These are phyloP conservation scores for Tolypocladium endophyticum DNA, from an alignment of 2,329 filamentous ascomycete genomes.

Conservation along the genomic window DNA sequence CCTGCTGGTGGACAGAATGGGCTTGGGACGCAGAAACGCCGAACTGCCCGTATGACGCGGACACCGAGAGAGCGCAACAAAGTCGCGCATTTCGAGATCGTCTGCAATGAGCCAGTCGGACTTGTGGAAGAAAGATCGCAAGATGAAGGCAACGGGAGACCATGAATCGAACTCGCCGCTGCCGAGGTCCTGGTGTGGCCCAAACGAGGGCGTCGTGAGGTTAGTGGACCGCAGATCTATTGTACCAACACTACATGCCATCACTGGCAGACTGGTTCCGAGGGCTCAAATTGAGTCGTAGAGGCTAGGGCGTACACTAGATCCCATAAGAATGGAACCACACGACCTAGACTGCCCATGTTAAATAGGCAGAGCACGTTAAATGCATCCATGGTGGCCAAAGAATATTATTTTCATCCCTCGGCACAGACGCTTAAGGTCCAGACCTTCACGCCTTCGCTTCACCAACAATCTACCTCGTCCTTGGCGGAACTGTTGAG, in stretches of 20 bases:
- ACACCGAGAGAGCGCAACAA: background rate
- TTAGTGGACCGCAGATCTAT: background rate
- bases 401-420: background rate
- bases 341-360: conserved; percentile 13
- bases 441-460: conserved; percentile 2
- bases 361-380: conserved; percentile 10
- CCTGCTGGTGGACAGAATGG: conserved; percentile 57
- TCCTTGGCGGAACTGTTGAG: background rate
- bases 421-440: conserved; percentile 3
- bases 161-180: background rate
- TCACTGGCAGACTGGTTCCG: background rate
- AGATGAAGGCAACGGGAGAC: background rate
- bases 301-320: background rate
- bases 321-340: background rate
- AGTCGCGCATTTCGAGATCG: background rate
- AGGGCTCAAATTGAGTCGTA: background rate
- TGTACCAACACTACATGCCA: background rate
- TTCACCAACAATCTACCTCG: background rate
- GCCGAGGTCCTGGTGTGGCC: background rate
- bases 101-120: background rate
- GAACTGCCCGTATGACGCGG: conserved; percentile 59
- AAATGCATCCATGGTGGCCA: background rate
- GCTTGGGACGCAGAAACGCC: conserved; percentile 59
- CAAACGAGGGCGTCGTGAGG: background rate
- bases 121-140: background rate